Evolutionary conservation across 2,329 filamentous ascomycete genomes (phyloP).

Genomic region (Hypoxylon sp.): DNA sequence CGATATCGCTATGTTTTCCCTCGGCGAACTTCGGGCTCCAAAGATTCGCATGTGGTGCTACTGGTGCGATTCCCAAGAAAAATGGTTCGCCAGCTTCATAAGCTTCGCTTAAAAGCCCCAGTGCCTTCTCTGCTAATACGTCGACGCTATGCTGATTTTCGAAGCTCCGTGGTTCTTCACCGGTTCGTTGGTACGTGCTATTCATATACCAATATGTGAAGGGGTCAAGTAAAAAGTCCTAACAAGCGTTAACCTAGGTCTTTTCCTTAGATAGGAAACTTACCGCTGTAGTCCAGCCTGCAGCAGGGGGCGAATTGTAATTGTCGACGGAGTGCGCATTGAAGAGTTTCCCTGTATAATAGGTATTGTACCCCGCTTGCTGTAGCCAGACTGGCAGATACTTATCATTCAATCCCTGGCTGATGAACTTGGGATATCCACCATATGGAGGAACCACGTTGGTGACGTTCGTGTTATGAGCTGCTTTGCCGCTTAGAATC

Average conservation of each 20-base stretch:
- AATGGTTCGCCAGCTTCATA: conserved; percentile 60
- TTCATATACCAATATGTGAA: conserved; percentile 72
- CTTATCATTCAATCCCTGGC: conserved; percentile 70
- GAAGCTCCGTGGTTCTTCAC: conserved; percentile 62
- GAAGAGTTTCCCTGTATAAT: conserved; percentile 78
- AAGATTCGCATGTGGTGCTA: conserved; percentile 64
- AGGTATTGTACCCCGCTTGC: conserved; percentile 72
- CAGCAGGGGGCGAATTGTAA: conserved; percentile 65
- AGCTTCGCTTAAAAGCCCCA: conserved; percentile 63
- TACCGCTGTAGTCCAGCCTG: conserved; percentile 66
- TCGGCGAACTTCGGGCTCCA: conserved; percentile 38
- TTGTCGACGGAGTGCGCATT: conserved; percentile 69
- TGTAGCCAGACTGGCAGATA: conserved; percentile 79
- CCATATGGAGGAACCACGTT: conserved; percentile 64
- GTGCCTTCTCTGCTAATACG: conserved; percentile 60
- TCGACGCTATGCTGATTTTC: conserved; percentile 64
- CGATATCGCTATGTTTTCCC: conserved; percentile 37
- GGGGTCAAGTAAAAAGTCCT: conserved; percentile 64
- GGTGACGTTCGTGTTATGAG: conserved; percentile 77
- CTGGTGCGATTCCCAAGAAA: conserved; percentile 67
- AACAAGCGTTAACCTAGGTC: conserved; percentile 3
- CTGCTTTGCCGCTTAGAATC: conserved; percentile 70
- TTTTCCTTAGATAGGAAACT: neutral
- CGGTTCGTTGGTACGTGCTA: conserved; percentile 65
- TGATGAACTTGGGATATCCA: conserved; percentile 72